Percentiles rank a stretch among this genome's conserved stretches.
phyloP scores from a whole-genome alignment of 495 filamentous ascomycete genomes.

The Talaromyces proteolyticus region DNA sequence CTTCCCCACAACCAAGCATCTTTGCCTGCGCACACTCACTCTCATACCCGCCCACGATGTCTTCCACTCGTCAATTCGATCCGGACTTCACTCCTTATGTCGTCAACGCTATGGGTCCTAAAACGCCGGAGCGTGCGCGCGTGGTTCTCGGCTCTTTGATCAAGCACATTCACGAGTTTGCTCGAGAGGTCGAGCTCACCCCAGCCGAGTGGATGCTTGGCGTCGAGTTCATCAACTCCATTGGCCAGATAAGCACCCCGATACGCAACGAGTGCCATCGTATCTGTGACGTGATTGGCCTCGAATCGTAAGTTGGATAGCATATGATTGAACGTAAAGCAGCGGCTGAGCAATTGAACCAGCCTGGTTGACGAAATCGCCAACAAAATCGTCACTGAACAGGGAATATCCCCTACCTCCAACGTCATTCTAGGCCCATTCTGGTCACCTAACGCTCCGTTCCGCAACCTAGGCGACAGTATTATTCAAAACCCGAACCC shows the following conservation, averaged over 20 bases:
- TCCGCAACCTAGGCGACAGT: slow-evolving; percentile 61
- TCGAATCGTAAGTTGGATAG: slow-evolving; percentile 49
- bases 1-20: slow-evolving; percentile 2
- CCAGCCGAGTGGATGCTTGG: slow-evolving; percentile 42
- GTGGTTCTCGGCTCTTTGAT: slow-evolving; percentile 36
- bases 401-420: slow-evolving; percentile 65
- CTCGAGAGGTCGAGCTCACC: slow-evolving; percentile 43
- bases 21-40: background rate
- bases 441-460: slow-evolving; percentile 79
- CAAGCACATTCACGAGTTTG: slow-evolving; percentile 40
- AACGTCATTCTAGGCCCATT: slow-evolving; percentile 83
- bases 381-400: slow-evolving; percentile 70
- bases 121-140: slow-evolving; percentile 50
- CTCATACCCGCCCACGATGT: background rate
- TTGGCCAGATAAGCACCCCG: slow-evolving; percentile 65
- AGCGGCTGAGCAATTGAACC: background rate
- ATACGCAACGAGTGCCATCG: slow-evolving; percentile 70
- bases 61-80: slow-evolving; percentile 38
- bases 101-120: slow-evolving; percentile 64
- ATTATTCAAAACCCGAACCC: slow-evolving; percentile 64
- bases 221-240: slow-evolving; percentile 59
- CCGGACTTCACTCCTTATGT: slow-evolving; percentile 63
- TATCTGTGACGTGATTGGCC: slow-evolving; percentile 64
- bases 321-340: slow-evolving; percentile 2
- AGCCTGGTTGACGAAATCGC: slow-evolving; percentile 81